Base-by-base conservation (phyloP, 2,329 filamentous ascomycete species). In the Diaporthe vaccinii region DNA sequence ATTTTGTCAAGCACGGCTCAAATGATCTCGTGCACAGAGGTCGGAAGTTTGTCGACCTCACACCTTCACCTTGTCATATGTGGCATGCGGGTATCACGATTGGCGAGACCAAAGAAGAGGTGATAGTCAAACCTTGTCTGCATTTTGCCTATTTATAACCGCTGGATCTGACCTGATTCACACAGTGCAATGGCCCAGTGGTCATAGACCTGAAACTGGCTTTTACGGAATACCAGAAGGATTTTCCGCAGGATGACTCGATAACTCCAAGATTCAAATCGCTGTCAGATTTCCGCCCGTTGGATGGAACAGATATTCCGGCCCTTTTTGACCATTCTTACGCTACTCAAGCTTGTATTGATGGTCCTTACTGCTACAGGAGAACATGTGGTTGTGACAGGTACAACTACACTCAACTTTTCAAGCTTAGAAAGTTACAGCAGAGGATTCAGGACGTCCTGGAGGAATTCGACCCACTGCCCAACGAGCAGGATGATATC, bases 131-230 rank as follows among this genome's bases (percentile, higher is more conserved):
- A 36, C 22, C 17, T 8, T 14, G 31, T 31, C 31, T 31, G 31
- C 3, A 31, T 31, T 31, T 31, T 31, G 31, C 31, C 31, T n/a
- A n/a, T n/a, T n/a, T n/a, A n/a, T n/a, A n/a, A n/a, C n/a, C n/a
- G n/a, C n/a, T n/a, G n/a, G n/a, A n/a, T n/a, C n/a, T 31, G 31
- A 31, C 31, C 31, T 31, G 31, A 31, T 31, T 31, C 31, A 31
- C 31, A 31, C 31, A 31, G 49, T 25, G 22, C 3, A 78, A 79
- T 28, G 82, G 80, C 49, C 78, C 80, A 12, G 81, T 83, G 0
- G 77, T 83, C 0, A 74, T 83, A 4, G 82, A 83, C 68, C 79
- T 81, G 31, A 78, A 79, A 53, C 71, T 79, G 25, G 81, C 80
- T 12, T 53, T 53, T 9, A 53, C 22, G 0, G 49, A 53, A 1